Conservation (phyloP, 2,329 filamentous ascomycete genomes). For the Calonectria ilicicola region DNA sequence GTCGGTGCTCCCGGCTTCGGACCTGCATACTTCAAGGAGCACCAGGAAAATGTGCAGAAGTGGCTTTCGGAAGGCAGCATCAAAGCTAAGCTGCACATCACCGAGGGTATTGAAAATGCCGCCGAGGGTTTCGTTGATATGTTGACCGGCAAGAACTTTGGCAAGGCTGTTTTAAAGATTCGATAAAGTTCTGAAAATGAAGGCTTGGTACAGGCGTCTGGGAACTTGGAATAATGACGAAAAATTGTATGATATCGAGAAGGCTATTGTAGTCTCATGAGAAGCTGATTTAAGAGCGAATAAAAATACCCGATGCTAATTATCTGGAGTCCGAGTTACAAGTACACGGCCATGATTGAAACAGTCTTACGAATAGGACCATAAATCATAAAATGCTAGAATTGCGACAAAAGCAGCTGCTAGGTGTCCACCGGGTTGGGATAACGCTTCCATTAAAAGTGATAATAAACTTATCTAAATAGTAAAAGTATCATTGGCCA, state of each 20-base stretch:
- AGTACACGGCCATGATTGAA: no score
- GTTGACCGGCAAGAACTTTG: slow-evolving; percentile 84
- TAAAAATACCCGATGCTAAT: no score
- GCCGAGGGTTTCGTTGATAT: slow-evolving; percentile 80
- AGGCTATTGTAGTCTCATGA: no score
- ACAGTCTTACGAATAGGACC: no score
- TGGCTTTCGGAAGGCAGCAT: slow-evolving; percentile 83
- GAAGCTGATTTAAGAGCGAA: no score
- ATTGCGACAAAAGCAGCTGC: no score
- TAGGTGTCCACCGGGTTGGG: no score
- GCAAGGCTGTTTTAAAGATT: slow-evolving; percentile 84
- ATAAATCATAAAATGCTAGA: no score
- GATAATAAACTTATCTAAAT: no score
- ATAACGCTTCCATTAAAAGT: no score
- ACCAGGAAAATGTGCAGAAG: slow-evolving; percentile 79
- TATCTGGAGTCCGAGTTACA: no score
- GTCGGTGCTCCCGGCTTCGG: slow-evolving; percentile 75
- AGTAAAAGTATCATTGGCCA: no score
- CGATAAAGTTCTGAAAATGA: slow-evolving; percentile 12
- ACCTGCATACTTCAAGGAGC: slow-evolving; percentile 74
- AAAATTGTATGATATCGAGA: neutral
- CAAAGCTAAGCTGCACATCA: slow-evolving; percentile 76
- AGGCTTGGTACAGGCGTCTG: neutral
- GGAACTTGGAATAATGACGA: neutral
- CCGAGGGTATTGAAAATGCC: slow-evolving; percentile 83